Evolutionary conservation across 352 stramenopile species (phyloP), one percentile per base, ranked within the genome.

Genomic region (Phytopythium delawarense): DNA sequence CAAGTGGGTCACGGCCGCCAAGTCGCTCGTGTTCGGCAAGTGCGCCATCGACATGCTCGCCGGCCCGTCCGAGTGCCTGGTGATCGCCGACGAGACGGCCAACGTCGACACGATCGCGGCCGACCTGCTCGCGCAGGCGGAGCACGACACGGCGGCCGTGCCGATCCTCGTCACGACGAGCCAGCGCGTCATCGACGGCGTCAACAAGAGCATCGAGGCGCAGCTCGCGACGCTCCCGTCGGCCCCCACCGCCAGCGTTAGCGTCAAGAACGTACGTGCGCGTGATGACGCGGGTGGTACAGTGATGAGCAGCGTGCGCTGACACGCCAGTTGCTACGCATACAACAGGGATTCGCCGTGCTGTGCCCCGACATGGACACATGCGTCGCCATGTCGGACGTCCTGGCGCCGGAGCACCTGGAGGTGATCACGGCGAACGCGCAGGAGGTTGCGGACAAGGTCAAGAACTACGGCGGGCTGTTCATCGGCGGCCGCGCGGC

Each of bases 41-140:
- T 99, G 96, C 72, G 96, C 92, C 20, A 99, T 99, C 74, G 97
- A 99, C 80, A 99, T 99, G 97, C 77, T 99, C 34, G 97, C 97
- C 0, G 97, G 97, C 18, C 97, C 97, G 11, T 98, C 91, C 23
- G 97, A 99, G 76, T 98, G 98, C 28, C 86, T 99, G 53, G 97
- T 99, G 2, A 97, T 99, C 74, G 96, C 94, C 15, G 97, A 99
- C 69, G 81, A 93, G 8, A 96, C 76, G 9, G 76, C 94, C 0
- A 86, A 80, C 57, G 70, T 78, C 13, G 73, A 75, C 30, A 92
- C 77, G 2, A 92, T 92, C 61, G 84, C 84, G 3, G 81, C 84
- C 0, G 87, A 96, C 61, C 62, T 96, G 42, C 70, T 94, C 28
- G 85, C 84, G 1, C 87, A 95, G 57, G 96, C 96, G 0, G 97